Base-by-base conservation (phyloP, 371 early-diverging fungal species). In the Rhizopus delemar region DNA sequence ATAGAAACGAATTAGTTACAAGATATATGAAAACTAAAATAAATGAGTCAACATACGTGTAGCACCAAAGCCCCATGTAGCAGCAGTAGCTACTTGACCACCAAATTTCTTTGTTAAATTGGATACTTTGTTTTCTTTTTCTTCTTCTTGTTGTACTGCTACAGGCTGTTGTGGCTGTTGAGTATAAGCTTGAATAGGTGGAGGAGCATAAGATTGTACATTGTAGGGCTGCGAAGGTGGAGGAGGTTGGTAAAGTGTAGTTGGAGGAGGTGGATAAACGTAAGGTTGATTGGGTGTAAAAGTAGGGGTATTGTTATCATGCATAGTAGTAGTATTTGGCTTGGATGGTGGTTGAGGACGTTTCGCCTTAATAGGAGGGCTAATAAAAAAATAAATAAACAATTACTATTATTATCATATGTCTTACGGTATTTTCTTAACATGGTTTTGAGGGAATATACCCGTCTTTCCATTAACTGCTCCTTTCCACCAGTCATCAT, bases 401-500 rank as follows among this genome's bases (percentile, higher is more conserved):
- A 35, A 11, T 16, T 51, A 15, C 7, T 43, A 12, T 50, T 51
- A 46, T 41, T 32, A 46, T 34, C 9, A 11, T 41, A 16, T 33
- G n/a, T n/a, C 65, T 68, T 73, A 73, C 71, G 65, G 38, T 53
- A 73, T 53, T 34, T 73, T 75, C 31, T 74, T 64, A 46, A 80
- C 81, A 62, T 80, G 76, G 43, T 77, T 80, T 51, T 75, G 74
- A 41, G 81, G 81, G 64, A 80, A 80, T 36, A 80, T 77, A 41
- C 81, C 81, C 0, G 74, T 53, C 39, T 69, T 69, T 7, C 75
- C 77, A 48, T 77, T 56, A 8, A 77, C 56, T 43, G 63, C 62
- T 33, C 81, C 77, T 53, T 74, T 69, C 75, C 75, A 80, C 78
- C 81, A 80, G 54, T 80, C 81, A 57, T 75, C 68, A 45, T 80